A percentile compares a stretch with the other conserved stretches of the same genome.
Evolutionary conservation across 1,284 basidiomycete species (phyloP).

Genomic region (Trametes versicolor): DNA sequence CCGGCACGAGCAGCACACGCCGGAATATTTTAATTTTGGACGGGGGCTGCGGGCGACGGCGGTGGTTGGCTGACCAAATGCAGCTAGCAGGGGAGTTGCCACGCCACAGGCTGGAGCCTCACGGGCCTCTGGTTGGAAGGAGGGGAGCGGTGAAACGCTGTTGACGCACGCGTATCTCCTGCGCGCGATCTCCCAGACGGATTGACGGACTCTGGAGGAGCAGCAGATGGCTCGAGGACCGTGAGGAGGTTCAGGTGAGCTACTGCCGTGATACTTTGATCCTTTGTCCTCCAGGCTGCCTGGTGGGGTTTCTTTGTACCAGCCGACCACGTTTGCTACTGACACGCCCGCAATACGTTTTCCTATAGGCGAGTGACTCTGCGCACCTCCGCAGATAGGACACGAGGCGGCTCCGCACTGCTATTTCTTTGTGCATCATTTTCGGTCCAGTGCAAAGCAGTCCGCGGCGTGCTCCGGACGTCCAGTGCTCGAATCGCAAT

Average conservation of each 20-base stretch:
- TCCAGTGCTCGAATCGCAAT: too few species aligned
- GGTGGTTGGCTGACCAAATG: conserved; percentile 21
- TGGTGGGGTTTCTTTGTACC: background rate
- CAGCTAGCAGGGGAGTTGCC: conserved; percentile 24
- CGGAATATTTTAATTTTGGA: conserved; percentile 34
- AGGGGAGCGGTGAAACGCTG: too few species aligned
- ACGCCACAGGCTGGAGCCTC: conserved; percentile 28
- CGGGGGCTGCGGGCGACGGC: conserved; percentile 6
- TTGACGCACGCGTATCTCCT: too few species aligned
- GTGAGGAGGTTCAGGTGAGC: background rate
- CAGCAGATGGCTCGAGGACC: too few species aligned
- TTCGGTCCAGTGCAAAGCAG: too few species aligned
- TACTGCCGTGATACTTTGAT: background rate
- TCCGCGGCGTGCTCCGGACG: too few species aligned
- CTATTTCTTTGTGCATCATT: too few species aligned
- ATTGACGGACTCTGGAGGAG: too few species aligned
- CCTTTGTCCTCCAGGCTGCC: background rate
- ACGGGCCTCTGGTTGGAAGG: conserved; percentile 6
- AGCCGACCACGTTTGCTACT: background rate
- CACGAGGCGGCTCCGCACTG: too few species aligned
- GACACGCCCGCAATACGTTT: background rate
- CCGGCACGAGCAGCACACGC: conserved; percentile 31
- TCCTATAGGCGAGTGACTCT: background rate
- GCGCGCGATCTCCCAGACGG: too few species aligned
- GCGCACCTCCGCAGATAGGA: too few species aligned